A percentile compares a stretch with the other conserved stretches of the same genome.
phyloP scores from a whole-genome alignment of 2,329 filamentous ascomycete genomes.

The Ceratocystis ficicola region DNA sequence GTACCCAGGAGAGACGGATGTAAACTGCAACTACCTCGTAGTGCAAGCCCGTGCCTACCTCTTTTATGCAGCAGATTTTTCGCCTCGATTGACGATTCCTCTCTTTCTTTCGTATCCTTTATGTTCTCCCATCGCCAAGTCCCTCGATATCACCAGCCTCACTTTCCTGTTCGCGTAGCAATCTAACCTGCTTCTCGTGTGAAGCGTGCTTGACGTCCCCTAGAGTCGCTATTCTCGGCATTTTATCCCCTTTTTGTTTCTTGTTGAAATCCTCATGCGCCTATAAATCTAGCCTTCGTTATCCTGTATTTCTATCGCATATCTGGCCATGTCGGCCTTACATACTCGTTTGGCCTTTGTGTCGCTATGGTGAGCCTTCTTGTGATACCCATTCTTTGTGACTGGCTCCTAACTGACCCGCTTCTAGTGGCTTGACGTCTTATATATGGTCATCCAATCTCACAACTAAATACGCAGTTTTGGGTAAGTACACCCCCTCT shows the following conservation, averaged over 20 bases:
- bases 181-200: background rate
- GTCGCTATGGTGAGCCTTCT: constrained; percentile 16
- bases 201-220: background rate
- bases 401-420: background rate
- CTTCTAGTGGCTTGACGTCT: constrained; percentile 13
- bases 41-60: background rate
- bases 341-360: constrained; percentile 18
- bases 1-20: background rate
- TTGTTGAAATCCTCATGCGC: background rate
- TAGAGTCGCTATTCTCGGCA: background rate
- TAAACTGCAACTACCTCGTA: background rate
- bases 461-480: constrained; percentile 20
- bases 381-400: too few species aligned
- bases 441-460: constrained; percentile 20
- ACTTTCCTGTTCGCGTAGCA: background rate
- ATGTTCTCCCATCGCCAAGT: background rate
- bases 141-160: background rate
- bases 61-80: constrained; percentile 2
- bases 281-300: background rate
- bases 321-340: constrained; percentile 13
- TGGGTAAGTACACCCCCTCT: constrained; percentile 17
- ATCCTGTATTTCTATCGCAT: background rate
- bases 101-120: background rate
- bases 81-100: background rate
- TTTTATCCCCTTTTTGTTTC: background rate